Evolutionary conservation across 1,284 basidiomycete genomes (phyloP).

Genomic region (Bondarzewia mesenterica): DNA sequence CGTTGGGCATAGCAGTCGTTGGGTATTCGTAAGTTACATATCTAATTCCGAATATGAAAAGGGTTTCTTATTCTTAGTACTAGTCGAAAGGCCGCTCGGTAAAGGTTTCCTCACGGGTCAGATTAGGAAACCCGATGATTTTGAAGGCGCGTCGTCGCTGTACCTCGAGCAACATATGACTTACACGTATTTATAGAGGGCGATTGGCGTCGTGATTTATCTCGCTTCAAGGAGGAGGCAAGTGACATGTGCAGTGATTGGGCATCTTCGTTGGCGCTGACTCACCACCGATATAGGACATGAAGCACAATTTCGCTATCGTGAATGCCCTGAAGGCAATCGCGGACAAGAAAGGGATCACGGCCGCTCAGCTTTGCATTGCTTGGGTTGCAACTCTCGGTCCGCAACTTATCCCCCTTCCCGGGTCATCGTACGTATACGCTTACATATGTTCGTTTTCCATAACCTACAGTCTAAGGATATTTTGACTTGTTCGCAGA

Average conservation of each 20-base stretch:
- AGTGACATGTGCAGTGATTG: not conserved
- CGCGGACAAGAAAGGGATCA: conserved; percentile 36
- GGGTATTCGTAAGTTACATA: conserved; percentile 40
- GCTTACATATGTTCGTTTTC: not conserved
- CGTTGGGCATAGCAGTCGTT: conserved; percentile 41
- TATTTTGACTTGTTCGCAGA: not conserved
- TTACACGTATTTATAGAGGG: conserved; percentile 4
- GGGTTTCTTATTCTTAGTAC: not conserved
- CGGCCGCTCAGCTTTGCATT: conserved; percentile 47
- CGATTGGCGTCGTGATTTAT: conserved; percentile 18
- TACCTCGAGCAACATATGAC: conserved; percentile 12
- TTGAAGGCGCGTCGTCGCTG: conserved; percentile 18
- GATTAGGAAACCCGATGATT: conserved; percentile 30
- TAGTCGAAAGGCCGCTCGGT: conserved; percentile 38
- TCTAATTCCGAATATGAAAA: not conserved
- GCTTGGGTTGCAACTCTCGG: conserved; percentile 44
- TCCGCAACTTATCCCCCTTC: conserved; percentile 35
- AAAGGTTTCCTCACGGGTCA: conserved; percentile 46
- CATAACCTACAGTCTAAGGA: too few species aligned
- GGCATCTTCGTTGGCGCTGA: not conserved
- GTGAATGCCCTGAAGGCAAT: conserved; percentile 38
- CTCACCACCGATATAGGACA: conserved; percentile 20
- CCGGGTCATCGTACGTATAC: conserved; percentile 28
- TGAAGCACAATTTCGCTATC: conserved; percentile 45
- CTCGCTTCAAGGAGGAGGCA: conserved; percentile 28